phyloP scores from a whole-genome alignment of 2,329 filamentous ascomycete species.

The Catunica adiposa region DNA sequence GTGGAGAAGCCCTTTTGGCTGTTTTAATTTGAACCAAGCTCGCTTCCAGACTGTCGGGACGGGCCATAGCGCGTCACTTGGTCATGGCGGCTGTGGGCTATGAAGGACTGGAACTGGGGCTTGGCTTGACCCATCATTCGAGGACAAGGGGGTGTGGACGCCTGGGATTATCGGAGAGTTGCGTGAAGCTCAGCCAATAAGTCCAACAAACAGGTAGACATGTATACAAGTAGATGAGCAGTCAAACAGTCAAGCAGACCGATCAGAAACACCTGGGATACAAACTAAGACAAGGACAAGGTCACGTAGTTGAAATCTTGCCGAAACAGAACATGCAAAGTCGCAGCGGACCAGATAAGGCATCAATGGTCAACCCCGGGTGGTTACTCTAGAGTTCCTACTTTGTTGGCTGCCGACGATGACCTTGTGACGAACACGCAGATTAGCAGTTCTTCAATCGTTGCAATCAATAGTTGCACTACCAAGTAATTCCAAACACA shows the following conservation, averaged over 20 bases:
- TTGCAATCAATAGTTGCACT: not conserved
- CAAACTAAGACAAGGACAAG: too few relatives aligned
- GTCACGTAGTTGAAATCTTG: too few relatives aligned
- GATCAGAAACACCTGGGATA: too few relatives aligned
- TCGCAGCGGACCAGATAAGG: too few relatives aligned
- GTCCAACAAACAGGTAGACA: not conserved
- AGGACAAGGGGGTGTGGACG: not conserved
- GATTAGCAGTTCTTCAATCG: not conserved
- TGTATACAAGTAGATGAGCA: not conserved
- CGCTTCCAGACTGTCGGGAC: constrained; percentile 5
- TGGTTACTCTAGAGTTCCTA: too few relatives aligned
- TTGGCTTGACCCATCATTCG: not conserved
- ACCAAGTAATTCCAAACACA: not conserved
- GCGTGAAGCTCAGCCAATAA: not conserved
- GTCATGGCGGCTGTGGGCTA: not conserved
- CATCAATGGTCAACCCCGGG: too few relatives aligned
- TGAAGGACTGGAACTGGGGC: not conserved
- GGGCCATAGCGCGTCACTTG: constrained; percentile 2
- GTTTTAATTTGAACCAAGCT: not conserved
- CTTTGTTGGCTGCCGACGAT: not conserved
- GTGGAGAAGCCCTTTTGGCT: not conserved
- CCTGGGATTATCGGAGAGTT: not conserved
- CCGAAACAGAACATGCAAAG: too few relatives aligned
- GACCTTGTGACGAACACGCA: not conserved
- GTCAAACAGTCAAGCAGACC: too few relatives aligned